Conservation (phyloP, 1,284 basidiomycete species). For the Pyrrhoderma noxium region DNA sequence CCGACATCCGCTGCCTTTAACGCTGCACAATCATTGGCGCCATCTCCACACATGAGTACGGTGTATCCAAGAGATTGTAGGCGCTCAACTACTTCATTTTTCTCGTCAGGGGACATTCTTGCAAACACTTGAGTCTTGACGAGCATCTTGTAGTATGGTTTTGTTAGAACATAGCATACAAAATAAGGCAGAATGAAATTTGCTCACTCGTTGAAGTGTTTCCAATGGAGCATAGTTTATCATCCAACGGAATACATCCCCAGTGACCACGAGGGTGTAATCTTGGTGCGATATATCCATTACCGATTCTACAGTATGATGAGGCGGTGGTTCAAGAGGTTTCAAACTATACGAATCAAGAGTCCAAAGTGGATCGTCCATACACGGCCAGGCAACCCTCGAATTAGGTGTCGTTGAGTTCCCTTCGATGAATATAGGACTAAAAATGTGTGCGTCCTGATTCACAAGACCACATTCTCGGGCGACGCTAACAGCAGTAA, state of each 20-base stretch:
- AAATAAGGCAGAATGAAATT: not conserved
- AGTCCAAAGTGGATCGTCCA: constrained; percentile 83
- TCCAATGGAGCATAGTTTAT: constrained; percentile 92
- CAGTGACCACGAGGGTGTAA: constrained; percentile 89
- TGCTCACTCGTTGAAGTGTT: constrained; percentile 79
- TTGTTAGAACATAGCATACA: not conserved
- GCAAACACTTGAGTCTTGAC: constrained; percentile 97
- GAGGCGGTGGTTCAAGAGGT: constrained; percentile 59
- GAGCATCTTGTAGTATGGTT: constrained; percentile 67
- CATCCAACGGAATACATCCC: constrained; percentile 99
- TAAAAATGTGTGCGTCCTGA: constrained; percentile 88
- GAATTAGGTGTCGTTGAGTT: constrained; percentile 52
- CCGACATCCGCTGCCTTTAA: constrained; percentile 98
- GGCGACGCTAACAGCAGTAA: constrained; percentile 96
- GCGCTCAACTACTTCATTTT: constrained; percentile 96
- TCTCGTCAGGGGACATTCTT: constrained; percentile 99
- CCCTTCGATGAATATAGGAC: constrained; percentile 78
- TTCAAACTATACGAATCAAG: constrained; percentile 87
- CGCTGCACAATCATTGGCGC: constrained; percentile 98
- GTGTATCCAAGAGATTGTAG: constrained; percentile 92
- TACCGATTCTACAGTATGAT: constrained; percentile 52
- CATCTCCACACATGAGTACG: constrained; percentile 98
- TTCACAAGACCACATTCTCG: constrained; percentile 90
- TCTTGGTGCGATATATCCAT: constrained; percentile 76
- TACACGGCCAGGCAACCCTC: constrained; percentile 84